phyloP scores from a whole-genome alignment of 108 stramenopile genomes.

The Parmales sp. region DNA sequence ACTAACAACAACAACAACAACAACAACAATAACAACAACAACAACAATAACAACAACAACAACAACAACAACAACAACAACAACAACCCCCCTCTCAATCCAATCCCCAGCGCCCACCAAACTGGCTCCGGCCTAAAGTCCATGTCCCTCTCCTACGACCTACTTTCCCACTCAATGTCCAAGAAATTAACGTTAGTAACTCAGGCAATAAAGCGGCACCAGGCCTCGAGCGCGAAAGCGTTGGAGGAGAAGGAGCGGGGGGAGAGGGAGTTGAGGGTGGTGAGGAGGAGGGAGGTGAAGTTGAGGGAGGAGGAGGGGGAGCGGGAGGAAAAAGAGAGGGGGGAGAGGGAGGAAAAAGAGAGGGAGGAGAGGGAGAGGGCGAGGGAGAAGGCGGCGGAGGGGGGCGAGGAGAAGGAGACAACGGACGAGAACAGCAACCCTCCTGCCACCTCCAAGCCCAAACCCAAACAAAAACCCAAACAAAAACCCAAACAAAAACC shows the following conservation, averaged over 20 bases:
- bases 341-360: not conserved
- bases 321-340: not conserved
- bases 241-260: not conserved
- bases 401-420: not conserved
- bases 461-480: not conserved
- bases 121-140: too few species aligned
- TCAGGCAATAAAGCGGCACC: too few species aligned
- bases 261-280: not conserved
- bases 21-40: not conserved
- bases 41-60: not conserved
- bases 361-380: not conserved
- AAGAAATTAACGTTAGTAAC: too few species aligned
- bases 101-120: too few species aligned
- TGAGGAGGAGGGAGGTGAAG: not conserved
- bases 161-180: too few species aligned
- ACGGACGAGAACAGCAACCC: not conserved
- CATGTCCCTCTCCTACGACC: too few species aligned
- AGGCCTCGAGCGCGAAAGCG: not conserved
- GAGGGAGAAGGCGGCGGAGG: not conserved
- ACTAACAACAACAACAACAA: not conserved
- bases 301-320: not conserved
- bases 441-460: not conserved
- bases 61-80: not conserved
- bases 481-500: too few species aligned
- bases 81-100: not conserved